These are phyloP conservation scores for Cryphonectria carpinicola DNA, from an alignment of 2,329 filamentous ascomycete genomes.

Conservation along the genomic window DNA sequence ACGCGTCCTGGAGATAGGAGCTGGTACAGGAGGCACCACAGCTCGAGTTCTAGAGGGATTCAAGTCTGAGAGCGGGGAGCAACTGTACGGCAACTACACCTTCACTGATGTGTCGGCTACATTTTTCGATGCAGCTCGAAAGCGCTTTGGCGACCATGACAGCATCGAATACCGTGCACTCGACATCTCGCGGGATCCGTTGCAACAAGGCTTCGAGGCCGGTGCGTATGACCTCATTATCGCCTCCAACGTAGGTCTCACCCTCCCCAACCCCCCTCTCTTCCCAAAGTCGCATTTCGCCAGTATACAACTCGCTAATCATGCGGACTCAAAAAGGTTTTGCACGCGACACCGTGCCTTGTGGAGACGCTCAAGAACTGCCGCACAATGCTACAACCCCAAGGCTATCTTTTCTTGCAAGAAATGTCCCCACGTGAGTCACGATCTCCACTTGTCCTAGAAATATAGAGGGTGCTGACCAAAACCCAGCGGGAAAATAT, in stretches of 20 bases:
- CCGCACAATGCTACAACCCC: neutral
- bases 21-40: neutral
- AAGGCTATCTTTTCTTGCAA: slow-evolving; percentile 1
- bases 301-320: neutral
- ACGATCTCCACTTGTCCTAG: neutral
- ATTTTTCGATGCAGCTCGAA: slow-evolving; percentile 11
- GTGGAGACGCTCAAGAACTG: neutral
- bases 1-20: neutral
- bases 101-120: slow-evolving; percentile 20
- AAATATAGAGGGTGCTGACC: neutral
- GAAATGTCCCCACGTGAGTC: neutral
- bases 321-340: neutral
- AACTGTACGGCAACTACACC: slow-evolving; percentile 4
- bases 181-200: neutral
- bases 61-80: neutral
- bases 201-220: neutral
- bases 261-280: too few species aligned
- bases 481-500: neutral
- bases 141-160: neutral
- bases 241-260: neutral
- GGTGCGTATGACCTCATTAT: neutral
- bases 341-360: neutral
- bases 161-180: neutral
- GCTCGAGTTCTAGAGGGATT: neutral
- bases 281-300: too few species aligned